Conservation (phyloP, 257 asterid genomes). For the Euphrasia confusa region DNA sequence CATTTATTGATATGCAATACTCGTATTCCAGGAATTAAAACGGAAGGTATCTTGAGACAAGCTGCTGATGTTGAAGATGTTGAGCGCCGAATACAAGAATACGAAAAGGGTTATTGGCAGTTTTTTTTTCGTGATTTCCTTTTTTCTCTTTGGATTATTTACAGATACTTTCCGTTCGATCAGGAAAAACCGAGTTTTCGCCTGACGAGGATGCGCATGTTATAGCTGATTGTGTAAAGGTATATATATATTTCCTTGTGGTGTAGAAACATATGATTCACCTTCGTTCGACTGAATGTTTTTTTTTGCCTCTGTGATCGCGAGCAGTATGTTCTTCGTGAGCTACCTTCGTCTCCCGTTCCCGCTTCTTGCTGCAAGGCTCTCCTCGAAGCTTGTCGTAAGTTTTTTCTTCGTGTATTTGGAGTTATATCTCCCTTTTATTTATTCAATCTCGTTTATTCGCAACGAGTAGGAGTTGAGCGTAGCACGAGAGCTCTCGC, state of each 20-base stretch:
- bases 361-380: slow-evolving; percentile 99
- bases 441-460: slow-evolving; percentile 19
- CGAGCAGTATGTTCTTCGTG: slow-evolving; percentile 84
- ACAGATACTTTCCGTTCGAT: slow-evolving; percentile 16
- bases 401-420: slow-evolving; percentile 31
- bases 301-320: slow-evolving; percentile 13
- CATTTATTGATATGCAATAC: slow-evolving; percentile 23
- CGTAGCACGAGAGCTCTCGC: slow-evolving; percentile 71
- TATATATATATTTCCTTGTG: slow-evolving; percentile 27
- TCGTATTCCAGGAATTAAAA: slow-evolving; percentile 61
- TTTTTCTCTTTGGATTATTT: slow-evolving; percentile 1
- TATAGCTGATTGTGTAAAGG: slow-evolving; percentile 96
- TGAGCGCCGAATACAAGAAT: slow-evolving; percentile 83
- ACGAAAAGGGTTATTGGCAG: slow-evolving; percentile 65
- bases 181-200: slow-evolving; percentile 80
- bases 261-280: slow-evolving; percentile 20
- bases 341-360: slow-evolving; percentile 96
- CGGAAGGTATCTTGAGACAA: slow-evolving; percentile 95
- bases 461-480: slow-evolving; percentile 62
- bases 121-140: slow-evolving; percentile 24
- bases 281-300: slow-evolving; percentile 19
- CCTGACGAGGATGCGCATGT: slow-evolving; percentile 92
- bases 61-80: slow-evolving; percentile 99
- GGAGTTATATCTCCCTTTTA: slow-evolving; percentile 10
- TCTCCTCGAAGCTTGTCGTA: slow-evolving; percentile 86